Percentiles rank a stretch among this genome's conserved stretches.
phyloP scores from a whole-genome alignment of 306 rosid species.

The Inga leiocalycina region DNA sequence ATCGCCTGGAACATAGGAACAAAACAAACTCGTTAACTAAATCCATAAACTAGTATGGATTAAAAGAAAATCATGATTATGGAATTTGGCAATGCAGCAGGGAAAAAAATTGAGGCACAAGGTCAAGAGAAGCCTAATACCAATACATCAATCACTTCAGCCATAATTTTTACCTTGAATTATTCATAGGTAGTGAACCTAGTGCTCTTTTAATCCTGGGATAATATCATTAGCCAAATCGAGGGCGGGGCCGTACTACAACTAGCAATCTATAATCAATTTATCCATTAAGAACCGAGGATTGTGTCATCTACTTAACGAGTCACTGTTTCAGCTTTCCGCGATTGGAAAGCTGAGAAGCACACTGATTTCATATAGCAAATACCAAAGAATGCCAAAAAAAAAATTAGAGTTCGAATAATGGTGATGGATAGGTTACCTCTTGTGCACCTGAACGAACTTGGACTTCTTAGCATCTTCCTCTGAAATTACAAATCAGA shows the following conservation, averaged over 20 bases:
- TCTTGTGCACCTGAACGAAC: constrained; percentile 74
- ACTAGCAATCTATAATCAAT: background rate
- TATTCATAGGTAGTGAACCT: background rate
- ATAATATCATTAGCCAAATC: background rate
- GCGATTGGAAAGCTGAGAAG: background rate
- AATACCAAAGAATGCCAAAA: background rate
- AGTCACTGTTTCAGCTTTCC: background rate
- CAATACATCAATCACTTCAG: constrained; percentile 2
- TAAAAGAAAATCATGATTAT: background rate
- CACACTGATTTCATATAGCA: background rate
- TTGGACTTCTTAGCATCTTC: constrained; percentile 82
- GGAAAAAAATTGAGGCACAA: background rate
- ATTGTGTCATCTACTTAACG: background rate
- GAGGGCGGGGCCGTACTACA: background rate
- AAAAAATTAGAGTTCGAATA: constrained; percentile 35
- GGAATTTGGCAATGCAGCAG: background rate
- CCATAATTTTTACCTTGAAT: background rate
- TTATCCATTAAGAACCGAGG: background rate
- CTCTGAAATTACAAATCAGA: constrained; percentile 51
- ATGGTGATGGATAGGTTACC: constrained; percentile 38
- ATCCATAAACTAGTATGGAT: background rate
- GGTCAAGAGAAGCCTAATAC: background rate
- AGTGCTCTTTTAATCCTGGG: background rate
- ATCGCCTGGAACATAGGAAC: constrained; percentile 55
- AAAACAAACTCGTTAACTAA: constrained; percentile 2